Conservation (phyloP, 495 filamentous ascomycete genomes). For the Penicillium silybi region DNA sequence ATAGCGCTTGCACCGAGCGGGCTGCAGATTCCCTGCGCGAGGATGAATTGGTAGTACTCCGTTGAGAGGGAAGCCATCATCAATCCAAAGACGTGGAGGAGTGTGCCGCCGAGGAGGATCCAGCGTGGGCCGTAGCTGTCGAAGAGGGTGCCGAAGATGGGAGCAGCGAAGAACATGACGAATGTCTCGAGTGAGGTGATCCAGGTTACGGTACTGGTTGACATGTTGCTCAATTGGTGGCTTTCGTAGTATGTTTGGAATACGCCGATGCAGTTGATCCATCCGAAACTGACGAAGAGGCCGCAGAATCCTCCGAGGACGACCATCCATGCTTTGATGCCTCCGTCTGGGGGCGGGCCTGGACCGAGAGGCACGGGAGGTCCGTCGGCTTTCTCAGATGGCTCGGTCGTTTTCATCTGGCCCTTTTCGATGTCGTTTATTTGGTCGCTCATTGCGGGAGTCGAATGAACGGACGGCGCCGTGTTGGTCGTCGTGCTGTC, state of each 20-base stretch:
- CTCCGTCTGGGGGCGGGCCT: constrained; percentile 56
- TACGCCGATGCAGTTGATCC: constrained; percentile 61
- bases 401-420: constrained; percentile 3
- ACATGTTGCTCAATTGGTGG: constrained; percentile 37
- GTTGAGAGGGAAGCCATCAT: constrained; percentile 53
- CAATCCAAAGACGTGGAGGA: constrained; percentile 64
- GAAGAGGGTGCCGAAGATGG: constrained; percentile 56
- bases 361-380: constrained; percentile 39
- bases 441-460: constrained; percentile 13
- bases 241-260: constrained; percentile 56
- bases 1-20: constrained; percentile 54
- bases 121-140: constrained; percentile 71
- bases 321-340: constrained; percentile 60
- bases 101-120: constrained; percentile 57
- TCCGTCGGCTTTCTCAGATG: constrained; percentile 16
- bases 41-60: constrained; percentile 44
- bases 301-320: constrained; percentile 62
- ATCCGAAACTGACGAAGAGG: constrained; percentile 63
- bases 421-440: constrained; percentile 26
- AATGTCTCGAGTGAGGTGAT: constrained; percentile 50
- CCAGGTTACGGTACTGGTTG: constrained; percentile 47
- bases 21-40: constrained; percentile 41
- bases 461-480: constrained; percentile 11
- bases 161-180: constrained; percentile 43
- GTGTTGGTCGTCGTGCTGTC: constrained; percentile 9